Percentiles rank a stretch among this genome's conserved stretches.
phyloP scores from a whole-genome alignment of 2,329 filamentous ascomycete species.

The Celoporthe dispersa region DNA sequence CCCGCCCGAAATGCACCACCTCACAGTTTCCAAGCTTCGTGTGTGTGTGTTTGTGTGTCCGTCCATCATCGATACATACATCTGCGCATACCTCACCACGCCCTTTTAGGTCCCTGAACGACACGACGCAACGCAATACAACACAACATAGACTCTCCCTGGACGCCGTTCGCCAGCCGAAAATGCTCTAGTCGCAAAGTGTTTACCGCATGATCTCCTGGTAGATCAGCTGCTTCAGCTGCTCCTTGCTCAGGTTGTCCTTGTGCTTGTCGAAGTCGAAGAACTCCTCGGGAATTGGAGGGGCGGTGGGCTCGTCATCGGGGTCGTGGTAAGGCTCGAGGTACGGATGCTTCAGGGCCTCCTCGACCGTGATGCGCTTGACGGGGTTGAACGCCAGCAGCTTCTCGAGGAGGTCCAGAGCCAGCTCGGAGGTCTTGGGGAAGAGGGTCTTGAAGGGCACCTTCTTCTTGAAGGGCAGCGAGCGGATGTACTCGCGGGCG shows the following conservation, averaged over 20 bases:
- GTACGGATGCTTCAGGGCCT: constrained; percentile 96
- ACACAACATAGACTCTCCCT: background rate
- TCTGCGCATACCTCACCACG: constrained; percentile 1
- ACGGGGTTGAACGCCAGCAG: constrained; percentile 97
- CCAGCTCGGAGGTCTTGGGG: constrained; percentile 98
- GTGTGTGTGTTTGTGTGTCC: background rate
- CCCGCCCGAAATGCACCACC: constrained; percentile 1
- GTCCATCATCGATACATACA: constrained; percentile 9
- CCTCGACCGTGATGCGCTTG: constrained; percentile 97
- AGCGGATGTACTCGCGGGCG: constrained; percentile 96
- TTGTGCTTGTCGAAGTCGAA: constrained; percentile 99
- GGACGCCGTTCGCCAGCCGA: constrained; percentile 16
- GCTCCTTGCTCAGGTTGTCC: constrained; percentile 97
- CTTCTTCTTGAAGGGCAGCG: constrained; percentile 99
- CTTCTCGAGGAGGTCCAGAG: constrained; percentile 92
- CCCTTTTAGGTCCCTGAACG: background rate
- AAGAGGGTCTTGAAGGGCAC: constrained; percentile 96
- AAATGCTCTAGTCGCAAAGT: constrained; percentile 4
- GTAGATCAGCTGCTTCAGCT: constrained; percentile 96
- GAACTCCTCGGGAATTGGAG: constrained; percentile 97
- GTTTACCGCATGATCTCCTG: constrained; percentile 82
- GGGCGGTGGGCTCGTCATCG: constrained; percentile 95
- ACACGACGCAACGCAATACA: constrained; percentile 2
- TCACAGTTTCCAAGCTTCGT: background rate
- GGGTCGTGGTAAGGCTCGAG: constrained; percentile 98